Percentiles rank a stretch among this genome's conserved stretches.
Conservation (phyloP, 2,329 filamentous ascomycete species). For the Teratosphaeriaceae sp. region DNA sequence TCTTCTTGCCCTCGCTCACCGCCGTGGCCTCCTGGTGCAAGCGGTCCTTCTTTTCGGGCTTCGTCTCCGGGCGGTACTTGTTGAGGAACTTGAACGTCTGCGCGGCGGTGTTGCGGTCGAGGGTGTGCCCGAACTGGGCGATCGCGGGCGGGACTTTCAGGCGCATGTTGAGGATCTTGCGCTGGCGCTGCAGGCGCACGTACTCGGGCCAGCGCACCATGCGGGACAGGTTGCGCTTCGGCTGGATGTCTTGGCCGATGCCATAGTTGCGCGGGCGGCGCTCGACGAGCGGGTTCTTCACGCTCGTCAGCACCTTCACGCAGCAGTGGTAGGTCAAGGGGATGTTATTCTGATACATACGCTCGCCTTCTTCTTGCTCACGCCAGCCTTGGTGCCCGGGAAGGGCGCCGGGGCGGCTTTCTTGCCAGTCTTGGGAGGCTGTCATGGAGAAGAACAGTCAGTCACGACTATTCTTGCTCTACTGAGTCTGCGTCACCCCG, state of each 20-base stretch:
- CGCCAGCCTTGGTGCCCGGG: conserved; percentile 82
- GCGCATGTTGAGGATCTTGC: conserved; percentile 95
- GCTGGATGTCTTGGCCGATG: conserved; percentile 98
- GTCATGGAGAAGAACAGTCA: conserved; percentile 99
- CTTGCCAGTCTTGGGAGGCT: conserved; percentile 95
- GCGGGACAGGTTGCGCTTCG: conserved; percentile 86
- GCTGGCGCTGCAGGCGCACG: conserved; percentile 91
- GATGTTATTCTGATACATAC: conserved; percentile 49
- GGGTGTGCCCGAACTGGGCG: conserved; percentile 94
- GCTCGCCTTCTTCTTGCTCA: conserved; percentile 91
- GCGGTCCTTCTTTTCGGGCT: conserved; percentile 99
- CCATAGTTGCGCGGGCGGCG: conserved; percentile 96
- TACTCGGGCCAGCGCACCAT: conserved; percentile 99
- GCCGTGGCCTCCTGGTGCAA: conserved; percentile 96
- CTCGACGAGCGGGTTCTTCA: conserved; percentile 97
- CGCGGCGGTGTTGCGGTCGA: conserved; percentile 93
- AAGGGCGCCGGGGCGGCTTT: conserved; percentile 97
- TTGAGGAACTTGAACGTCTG: conserved; percentile 99
- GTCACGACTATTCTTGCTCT: conserved; percentile 82
- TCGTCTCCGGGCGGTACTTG: conserved; percentile 99
- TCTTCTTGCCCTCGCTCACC: conserved; percentile 99
- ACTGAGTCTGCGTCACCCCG: conserved; percentile 62
- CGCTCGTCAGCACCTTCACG: conserved; percentile 10
- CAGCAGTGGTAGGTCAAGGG: neutral
- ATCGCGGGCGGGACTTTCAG: conserved; percentile 98